Evolutionary conservation across 2,329 filamentous ascomycete genomes (phyloP).

Genomic region (Aspergillus felis): DNA sequence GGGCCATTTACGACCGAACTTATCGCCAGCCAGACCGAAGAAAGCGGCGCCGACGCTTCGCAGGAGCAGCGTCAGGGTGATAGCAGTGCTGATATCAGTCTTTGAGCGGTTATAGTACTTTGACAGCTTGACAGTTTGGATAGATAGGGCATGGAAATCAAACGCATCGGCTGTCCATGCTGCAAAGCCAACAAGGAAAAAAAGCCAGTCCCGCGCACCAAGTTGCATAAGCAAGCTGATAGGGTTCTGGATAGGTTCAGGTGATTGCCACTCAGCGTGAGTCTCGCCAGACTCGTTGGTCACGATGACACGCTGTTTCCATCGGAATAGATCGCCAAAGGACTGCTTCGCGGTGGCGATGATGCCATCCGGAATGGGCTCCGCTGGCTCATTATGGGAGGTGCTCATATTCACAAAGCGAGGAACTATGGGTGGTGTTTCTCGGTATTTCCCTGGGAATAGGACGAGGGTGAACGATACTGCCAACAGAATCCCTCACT

Average conservation of each 20-base stretch:
- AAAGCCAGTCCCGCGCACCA: slow-evolving; percentile 65
- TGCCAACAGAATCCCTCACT: not conserved
- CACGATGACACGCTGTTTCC: slow-evolving; percentile 67
- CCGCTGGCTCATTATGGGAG: slow-evolving; percentile 50
- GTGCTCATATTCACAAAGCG: slow-evolving; percentile 4
- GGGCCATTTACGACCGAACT: slow-evolving; percentile 74
- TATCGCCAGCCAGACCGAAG: slow-evolving; percentile 75
- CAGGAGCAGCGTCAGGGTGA: slow-evolving; percentile 64
- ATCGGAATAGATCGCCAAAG: slow-evolving; percentile 63
- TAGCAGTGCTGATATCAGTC: slow-evolving; percentile 64
- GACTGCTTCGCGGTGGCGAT: slow-evolving; percentile 63
- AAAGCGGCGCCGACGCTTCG: slow-evolving; percentile 69
- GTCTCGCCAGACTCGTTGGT: slow-evolving; percentile 56
- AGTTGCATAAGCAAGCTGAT: slow-evolving; percentile 65
- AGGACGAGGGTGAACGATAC: slow-evolving; percentile 2
- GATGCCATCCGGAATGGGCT: slow-evolving; percentile 64
- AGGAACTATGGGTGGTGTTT: not conserved
- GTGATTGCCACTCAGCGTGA: slow-evolving; percentile 63
- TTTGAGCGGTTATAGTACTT: slow-evolving; percentile 56
- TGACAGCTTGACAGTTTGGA: slow-evolving; percentile 70
- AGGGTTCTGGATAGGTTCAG: slow-evolving; percentile 65
- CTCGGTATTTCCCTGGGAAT: not conserved
- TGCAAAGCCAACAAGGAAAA: slow-evolving; percentile 68
- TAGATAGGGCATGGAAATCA: slow-evolving; percentile 76
- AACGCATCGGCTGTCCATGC: slow-evolving; percentile 82